phyloP scores from a whole-genome alignment of 2,329 filamentous ascomycete species.

The Bisporella sp. region DNA sequence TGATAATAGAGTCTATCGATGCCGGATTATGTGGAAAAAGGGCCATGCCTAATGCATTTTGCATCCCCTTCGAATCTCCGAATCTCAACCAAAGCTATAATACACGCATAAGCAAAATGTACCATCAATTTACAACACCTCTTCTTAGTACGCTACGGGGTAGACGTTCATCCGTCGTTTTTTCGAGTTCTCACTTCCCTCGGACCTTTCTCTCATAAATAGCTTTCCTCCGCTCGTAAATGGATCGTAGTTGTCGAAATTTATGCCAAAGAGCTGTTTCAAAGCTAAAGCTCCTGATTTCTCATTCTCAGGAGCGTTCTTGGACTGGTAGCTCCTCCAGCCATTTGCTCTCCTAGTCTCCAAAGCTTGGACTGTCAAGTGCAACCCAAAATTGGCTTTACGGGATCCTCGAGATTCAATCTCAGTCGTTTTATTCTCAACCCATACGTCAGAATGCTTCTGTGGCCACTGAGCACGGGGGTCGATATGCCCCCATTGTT shows the following conservation, averaged over 20 bases:
- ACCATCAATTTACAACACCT: too few species aligned
- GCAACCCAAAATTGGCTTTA: conserved; percentile 42
- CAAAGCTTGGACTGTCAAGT: conserved; percentile 11
- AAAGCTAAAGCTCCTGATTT: conserved; percentile 2
- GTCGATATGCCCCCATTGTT: conserved; percentile 40
- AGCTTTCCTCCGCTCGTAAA: conserved; percentile 6
- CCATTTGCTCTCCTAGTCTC: conserved; percentile 13
- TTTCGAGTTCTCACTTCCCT: conserved; percentile 8
- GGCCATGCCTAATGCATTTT: too few species aligned
- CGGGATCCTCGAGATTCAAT: conserved; percentile 40
- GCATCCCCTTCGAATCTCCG: too few species aligned
- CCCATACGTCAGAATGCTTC: conserved; percentile 38
- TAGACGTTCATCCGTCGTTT: background rate
- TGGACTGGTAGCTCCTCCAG: conserved; percentile 18
- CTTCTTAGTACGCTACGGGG: too few species aligned
- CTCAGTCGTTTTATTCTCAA: conserved; percentile 40
- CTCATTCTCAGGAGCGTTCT: conserved; percentile 6
- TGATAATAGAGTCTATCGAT: too few species aligned
- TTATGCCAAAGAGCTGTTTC: conserved; percentile 12
- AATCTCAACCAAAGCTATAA: too few species aligned
- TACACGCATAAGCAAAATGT: too few species aligned
- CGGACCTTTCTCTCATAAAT: conserved; percentile 10
- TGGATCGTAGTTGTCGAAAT: conserved; percentile 6
- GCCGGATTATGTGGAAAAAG: too few species aligned
- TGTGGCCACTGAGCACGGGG: conserved; percentile 43